A percentile compares a stretch with the other conserved stretches of the same genome.
phyloP scores from a whole-genome alignment of 129 eudicot genomes.

The sunflower (Helianthus annuus) region HanXRQr2.0-SUNRISE NC_035443.2:1164741-1165240 shows the following conservation, averaged over 20 bases:
- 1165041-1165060: conserved; percentile 34
- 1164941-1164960: conserved; percentile 9
- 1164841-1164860: too few species aligned
- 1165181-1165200: conserved; percentile 14
- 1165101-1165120: conserved; percentile 17
- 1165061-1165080: conserved; percentile 18
- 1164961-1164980: conserved; percentile 21
- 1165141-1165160: conserved; percentile 16
- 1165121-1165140: conserved; percentile 22
- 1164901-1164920: conserved; percentile 41
- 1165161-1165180: neutral
- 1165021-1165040: conserved; percentile 2
- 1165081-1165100: conserved; percentile 17
- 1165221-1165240: conserved; percentile 35
- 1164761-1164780: too few species aligned
- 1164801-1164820: too few species aligned
- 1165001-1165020: neutral
- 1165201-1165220: conserved; percentile 20
- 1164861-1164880: neutral
- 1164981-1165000: conserved; percentile 13
- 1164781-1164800: too few species aligned
- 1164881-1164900: conserved; percentile 8
- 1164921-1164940: neutral
- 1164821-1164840: too few species aligned
- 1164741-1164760: conserved; percentile 47